A percentile compares a stretch with the other conserved stretches of the same genome.
Conservation (phyloP, 2,329 filamentous ascomycete species). For the Aspergillus sp. region DNA sequence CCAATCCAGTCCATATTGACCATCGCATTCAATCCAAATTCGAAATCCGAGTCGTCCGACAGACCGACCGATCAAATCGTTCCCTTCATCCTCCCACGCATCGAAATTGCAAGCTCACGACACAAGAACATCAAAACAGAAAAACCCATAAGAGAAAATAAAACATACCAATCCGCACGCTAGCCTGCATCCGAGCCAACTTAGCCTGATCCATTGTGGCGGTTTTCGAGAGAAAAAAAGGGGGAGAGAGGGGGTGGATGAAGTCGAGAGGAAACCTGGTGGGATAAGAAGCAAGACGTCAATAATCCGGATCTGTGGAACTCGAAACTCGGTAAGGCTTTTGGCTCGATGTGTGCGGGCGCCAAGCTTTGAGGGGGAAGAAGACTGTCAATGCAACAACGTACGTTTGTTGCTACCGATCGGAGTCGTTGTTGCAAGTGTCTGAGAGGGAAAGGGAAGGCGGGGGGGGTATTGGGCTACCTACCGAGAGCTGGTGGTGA, state of each 20-base stretch:
- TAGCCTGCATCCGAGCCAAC: conserved; percentile 65
- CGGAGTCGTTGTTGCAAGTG: background rate
- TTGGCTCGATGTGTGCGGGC: conserved; percentile 15
- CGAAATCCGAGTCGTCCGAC: background rate
- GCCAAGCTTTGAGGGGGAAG: conserved; percentile 1
- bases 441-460: background rate
- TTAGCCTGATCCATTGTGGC: conserved; percentile 65
- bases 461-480: background rate
- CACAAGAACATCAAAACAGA: conserved; percentile 8
- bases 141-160: conserved; percentile 11
- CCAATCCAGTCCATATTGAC: background rate
- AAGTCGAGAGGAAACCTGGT: conserved; percentile 14
- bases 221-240: conserved; percentile 24
- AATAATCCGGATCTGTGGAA: conserved; percentile 16
- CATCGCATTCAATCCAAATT: background rate
- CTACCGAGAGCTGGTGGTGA: conserved; percentile 2
- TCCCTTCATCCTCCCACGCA: background rate
- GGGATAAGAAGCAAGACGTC: conserved; percentile 10
- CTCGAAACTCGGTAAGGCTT: conserved; percentile 13
- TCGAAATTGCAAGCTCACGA: background rate
- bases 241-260: conserved; percentile 1
- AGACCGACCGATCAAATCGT: background rate
- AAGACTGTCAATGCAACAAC: background rate
- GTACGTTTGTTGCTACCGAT: background rate
- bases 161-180: conserved; percentile 69